These are phyloP conservation scores for Alternaria brassicicola DNA, from an alignment of 2,329 filamentous ascomycete genomes.

Conservation along the genomic window DNA sequence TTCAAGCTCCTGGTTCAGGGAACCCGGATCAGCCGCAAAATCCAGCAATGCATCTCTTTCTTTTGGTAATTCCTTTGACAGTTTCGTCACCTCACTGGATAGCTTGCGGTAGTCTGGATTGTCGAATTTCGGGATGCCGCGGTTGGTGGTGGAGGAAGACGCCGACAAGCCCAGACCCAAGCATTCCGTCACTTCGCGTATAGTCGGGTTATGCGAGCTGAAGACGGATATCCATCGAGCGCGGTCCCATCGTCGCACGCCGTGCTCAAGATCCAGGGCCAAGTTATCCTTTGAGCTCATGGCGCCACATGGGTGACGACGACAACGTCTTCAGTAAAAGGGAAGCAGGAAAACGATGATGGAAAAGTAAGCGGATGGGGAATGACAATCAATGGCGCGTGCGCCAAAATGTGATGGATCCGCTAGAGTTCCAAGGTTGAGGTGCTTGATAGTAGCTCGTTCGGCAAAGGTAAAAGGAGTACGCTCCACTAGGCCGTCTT, in stretches of 20 bases:
- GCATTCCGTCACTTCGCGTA: conserved; percentile 47
- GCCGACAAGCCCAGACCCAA: conserved; percentile 44
- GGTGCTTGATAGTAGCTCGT: conserved; percentile 24
- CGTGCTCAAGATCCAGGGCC: conserved; percentile 39
- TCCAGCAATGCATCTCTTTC: conserved; percentile 47
- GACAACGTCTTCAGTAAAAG: not conserved
- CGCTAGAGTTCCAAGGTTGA: conserved; percentile 19
- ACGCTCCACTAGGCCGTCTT: conserved; percentile 35
- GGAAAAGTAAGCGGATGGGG: conserved; percentile 21
- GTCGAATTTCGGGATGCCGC: conserved; percentile 49
- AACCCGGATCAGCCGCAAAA: conserved; percentile 43
- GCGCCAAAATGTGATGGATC: conserved; percentile 26
- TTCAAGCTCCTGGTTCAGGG: conserved; percentile 42
- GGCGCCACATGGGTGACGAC: conserved; percentile 29
- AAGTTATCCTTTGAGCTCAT: conserved; percentile 43
- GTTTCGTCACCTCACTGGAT: conserved; percentile 44
- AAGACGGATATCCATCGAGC: conserved; percentile 46
- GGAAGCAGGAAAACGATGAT: conserved; percentile 17
- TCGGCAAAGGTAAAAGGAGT: conserved; percentile 36
- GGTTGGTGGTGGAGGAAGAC: conserved; percentile 45
- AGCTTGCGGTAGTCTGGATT: conserved; percentile 46
- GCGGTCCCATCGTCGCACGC: conserved; percentile 44
- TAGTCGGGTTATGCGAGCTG: conserved; percentile 47
- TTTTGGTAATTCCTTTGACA: conserved; percentile 46
- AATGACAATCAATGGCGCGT: conserved; percentile 27